Conservation (phyloP, 2,329 filamentous ascomycete species). For the Gaeumannomyces tritici region DNA sequence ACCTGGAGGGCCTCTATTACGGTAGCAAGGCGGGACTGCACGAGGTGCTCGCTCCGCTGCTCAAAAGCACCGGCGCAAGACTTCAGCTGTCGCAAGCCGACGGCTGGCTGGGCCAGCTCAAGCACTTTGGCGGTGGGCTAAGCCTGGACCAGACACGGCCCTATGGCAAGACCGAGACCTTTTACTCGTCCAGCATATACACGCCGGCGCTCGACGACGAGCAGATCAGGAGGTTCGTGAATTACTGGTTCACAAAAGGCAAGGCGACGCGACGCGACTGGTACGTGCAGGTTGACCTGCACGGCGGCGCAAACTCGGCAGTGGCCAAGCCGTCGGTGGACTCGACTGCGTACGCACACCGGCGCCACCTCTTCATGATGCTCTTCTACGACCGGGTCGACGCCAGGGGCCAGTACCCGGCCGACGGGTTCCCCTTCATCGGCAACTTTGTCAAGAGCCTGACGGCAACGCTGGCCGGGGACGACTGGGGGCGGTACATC, state of each 20-base stretch:
- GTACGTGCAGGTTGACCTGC: slow-evolving; percentile 32
- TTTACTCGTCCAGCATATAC: slow-evolving; percentile 30
- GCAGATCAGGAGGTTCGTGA: slow-evolving; percentile 24
- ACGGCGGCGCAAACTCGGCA: slow-evolving; percentile 29
- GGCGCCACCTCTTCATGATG: slow-evolving; percentile 37
- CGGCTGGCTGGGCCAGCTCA: slow-evolving; percentile 20
- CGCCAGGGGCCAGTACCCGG: slow-evolving; percentile 17
- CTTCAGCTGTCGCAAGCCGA: slow-evolving; percentile 20
- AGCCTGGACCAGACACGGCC: slow-evolving; percentile 19
- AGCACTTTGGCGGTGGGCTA: slow-evolving; percentile 20
- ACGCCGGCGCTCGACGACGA: slow-evolving; percentile 24
- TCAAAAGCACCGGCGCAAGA: slow-evolving; percentile 21
- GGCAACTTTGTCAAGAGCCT: slow-evolving; percentile 23
- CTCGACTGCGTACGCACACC: slow-evolving; percentile 29
- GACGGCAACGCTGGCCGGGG: slow-evolving; percentile 15
- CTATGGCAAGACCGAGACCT: slow-evolving; percentile 27
- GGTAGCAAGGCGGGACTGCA: slow-evolving; percentile 23
- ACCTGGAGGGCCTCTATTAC: slow-evolving; percentile 26
- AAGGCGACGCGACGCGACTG: slow-evolving; percentile 25
- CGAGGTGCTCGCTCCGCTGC: slow-evolving; percentile 21
- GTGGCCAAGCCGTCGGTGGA: slow-evolving; percentile 18
- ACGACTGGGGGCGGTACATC: slow-evolving; percentile 28
- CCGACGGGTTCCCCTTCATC: slow-evolving; percentile 22
- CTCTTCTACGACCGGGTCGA: slow-evolving; percentile 34
- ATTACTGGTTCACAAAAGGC: slow-evolving; percentile 28